A percentile compares a stretch with the other conserved stretches of the same genome.
phyloP scores from a whole-genome alignment of 805 yeast genomes.

The Kodamaea nitidulidarum region DNA sequence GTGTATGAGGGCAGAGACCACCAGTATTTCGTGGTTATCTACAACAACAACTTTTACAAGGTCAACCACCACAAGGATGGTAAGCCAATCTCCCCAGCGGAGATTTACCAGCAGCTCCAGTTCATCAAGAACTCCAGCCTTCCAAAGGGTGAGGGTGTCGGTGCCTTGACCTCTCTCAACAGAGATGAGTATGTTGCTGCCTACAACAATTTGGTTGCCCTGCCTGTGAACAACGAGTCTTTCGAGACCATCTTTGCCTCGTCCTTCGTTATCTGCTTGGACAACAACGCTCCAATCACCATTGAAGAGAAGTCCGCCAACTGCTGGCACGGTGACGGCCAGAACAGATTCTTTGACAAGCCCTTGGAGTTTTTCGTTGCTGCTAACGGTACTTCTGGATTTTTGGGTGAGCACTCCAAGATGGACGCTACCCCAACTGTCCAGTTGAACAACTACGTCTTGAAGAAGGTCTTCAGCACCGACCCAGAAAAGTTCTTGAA shows the following conservation, averaged over 20 bases:
- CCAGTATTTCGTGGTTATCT: slow-evolving; percentile 67
- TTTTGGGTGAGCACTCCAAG: slow-evolving; percentile 92
- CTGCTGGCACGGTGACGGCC: slow-evolving; percentile 95
- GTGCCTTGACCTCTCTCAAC: slow-evolving; percentile 76
- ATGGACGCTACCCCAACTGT: slow-evolving; percentile 98
- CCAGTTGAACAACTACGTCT: slow-evolving; percentile 74
- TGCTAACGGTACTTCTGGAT: slow-evolving; percentile 84
- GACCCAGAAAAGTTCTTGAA: slow-evolving; percentile 31
- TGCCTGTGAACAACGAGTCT: slow-evolving; percentile 59
- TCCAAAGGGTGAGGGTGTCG: slow-evolving; percentile 55
- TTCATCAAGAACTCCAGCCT: slow-evolving; percentile 42
- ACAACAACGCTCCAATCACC: slow-evolving; percentile 66
- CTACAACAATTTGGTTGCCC: slow-evolving; percentile 52
- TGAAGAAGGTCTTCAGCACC: slow-evolving; percentile 50
- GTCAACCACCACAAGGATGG: slow-evolving; percentile 55
- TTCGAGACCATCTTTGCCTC: slow-evolving; percentile 69
- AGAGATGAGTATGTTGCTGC: slow-evolving; percentile 75
- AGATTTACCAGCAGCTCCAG: slow-evolving; percentile 56
- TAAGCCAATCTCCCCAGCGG: slow-evolving; percentile 40
- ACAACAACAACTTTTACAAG: slow-evolving; percentile 78
- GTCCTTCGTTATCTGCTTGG: slow-evolving; percentile 79
- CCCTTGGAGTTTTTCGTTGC: slow-evolving; percentile 80
- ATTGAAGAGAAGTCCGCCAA: slow-evolving; percentile 78
- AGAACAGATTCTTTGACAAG: slow-evolving; percentile 88
- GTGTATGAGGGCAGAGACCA: slow-evolving; percentile 47